phyloP scores from a whole-genome alignment of 345 rosid species.

The Diplotaxis tenuifolia region DNA sequence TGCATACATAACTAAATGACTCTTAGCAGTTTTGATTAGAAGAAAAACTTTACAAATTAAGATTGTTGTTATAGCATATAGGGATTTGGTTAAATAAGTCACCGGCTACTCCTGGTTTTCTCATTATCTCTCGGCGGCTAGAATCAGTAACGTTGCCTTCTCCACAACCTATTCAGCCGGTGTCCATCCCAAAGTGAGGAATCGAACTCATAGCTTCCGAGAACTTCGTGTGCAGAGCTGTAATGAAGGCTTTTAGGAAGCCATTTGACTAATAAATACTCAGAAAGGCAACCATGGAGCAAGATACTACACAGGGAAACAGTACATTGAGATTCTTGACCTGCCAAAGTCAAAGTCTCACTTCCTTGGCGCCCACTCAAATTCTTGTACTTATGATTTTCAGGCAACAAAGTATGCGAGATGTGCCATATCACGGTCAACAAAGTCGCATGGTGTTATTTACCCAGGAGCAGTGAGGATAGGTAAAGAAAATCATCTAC shows the following conservation, averaged over 20 bases:
- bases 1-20: neutral
- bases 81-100: neutral
- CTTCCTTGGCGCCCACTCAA: too few relatives aligned
- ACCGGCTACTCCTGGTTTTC: constrained; percentile 28
- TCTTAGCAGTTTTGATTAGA: neutral
- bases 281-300: constrained; percentile 73
- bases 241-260: constrained; percentile 78
- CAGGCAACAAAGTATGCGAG: constrained; percentile 84
- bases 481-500: constrained; percentile 48
- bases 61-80: too few relatives aligned
- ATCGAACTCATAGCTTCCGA: constrained; percentile 80
- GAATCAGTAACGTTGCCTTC: constrained; percentile 16
- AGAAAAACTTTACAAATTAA: neutral
- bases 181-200: constrained; percentile 37
- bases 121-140: neutral
- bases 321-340: constrained; percentile 64
- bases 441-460: constrained; percentile 74
- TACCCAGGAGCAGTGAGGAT: constrained; percentile 88
- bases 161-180: constrained; percentile 32
- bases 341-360: too few relatives aligned
- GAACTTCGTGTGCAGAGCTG: constrained; percentile 73
- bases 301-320: constrained; percentile 70
- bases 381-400: constrained; percentile 22
- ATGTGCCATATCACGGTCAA: constrained; percentile 78
- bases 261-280: constrained; percentile 75